Percentiles rank a stretch among this genome's conserved stretches.
These are phyloP conservation scores for Primulina eburnea DNA, from an alignment of 257 asterid species.

Conservation along the genomic window DNA sequence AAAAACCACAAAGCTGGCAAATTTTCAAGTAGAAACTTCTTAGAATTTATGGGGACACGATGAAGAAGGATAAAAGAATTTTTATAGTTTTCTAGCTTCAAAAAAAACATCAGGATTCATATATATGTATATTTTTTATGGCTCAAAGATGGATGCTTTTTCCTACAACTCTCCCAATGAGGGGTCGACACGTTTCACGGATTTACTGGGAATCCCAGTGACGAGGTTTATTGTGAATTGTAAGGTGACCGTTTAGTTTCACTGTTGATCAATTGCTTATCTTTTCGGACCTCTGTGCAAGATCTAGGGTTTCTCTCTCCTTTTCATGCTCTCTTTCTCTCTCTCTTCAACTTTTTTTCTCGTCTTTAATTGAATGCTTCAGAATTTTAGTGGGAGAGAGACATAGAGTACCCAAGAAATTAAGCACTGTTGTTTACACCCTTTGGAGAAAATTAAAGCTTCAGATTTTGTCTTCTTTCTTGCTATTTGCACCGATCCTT, in stretches of 20 bases:
- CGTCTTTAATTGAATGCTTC: constrained; percentile 5
- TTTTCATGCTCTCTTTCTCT: constrained; percentile 7
- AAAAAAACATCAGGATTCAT: too few species aligned
- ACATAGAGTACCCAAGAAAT: constrained; percentile 15
- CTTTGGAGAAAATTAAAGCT: constrained; percentile 23
- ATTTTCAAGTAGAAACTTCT: neutral
- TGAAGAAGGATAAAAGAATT: too few species aligned
- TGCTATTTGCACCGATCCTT: constrained; percentile 27
- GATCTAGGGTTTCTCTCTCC: constrained; percentile 78
- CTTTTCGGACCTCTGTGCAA: constrained; percentile 60
- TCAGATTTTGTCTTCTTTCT: constrained; percentile 32
- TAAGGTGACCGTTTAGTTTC: neutral
- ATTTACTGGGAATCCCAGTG: constrained; percentile 26
- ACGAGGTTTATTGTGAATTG: constrained; percentile 35
- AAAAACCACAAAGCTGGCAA: neutral
- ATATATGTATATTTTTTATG: neutral
- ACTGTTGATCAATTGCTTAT: constrained; percentile 32
- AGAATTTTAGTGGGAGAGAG: constrained; percentile 2
- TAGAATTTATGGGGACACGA: neutral
- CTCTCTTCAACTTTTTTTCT: neutral
- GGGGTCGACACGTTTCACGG: constrained; percentile 52
- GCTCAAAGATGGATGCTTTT: constrained; percentile 32
- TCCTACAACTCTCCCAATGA: constrained; percentile 31
- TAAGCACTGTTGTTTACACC: constrained; percentile 18
- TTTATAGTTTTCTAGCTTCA: too few species aligned